phyloP scores from a whole-genome alignment of 2,329 filamentous ascomycete genomes.

The Aspergillus sclerotialis region DNA sequence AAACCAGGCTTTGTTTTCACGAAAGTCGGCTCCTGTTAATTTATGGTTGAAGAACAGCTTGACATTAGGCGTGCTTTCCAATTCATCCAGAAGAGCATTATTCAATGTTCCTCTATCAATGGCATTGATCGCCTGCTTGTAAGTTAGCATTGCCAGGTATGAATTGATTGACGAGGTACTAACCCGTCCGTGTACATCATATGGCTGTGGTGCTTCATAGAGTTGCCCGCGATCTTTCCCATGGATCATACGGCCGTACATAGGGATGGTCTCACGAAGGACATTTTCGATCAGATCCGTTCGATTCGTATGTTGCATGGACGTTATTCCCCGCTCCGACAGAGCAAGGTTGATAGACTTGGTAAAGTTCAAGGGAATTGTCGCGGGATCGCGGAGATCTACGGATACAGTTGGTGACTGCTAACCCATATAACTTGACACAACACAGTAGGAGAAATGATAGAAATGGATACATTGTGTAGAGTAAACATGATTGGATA shows the following conservation, averaged over 20 bases:
- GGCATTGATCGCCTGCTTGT: constrained; percentile 66
- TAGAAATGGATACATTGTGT: background rate
- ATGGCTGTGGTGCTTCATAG: constrained; percentile 74
- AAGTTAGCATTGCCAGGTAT: constrained; percentile 6
- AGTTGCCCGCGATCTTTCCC: constrained; percentile 59
- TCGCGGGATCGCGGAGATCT: constrained; percentile 83
- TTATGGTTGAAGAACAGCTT: constrained; percentile 91
- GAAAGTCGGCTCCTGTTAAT: constrained; percentile 82
- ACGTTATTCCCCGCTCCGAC: constrained; percentile 87
- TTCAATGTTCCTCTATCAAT: constrained; percentile 82
- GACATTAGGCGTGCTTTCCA: constrained; percentile 81
- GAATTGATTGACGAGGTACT: constrained; percentile 21
- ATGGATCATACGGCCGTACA: constrained; percentile 97
- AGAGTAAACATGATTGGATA: background rate
- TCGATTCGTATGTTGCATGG: constrained; percentile 65
- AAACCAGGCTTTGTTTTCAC: constrained; percentile 75
- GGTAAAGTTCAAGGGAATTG: constrained; percentile 85
- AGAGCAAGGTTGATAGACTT: constrained; percentile 97
- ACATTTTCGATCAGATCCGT: constrained; percentile 65
- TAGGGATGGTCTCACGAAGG: constrained; percentile 73
- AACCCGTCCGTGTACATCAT: constrained; percentile 83
- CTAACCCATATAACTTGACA: constrained; percentile 2
- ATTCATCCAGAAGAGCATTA: constrained; percentile 70
- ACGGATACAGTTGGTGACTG: constrained; percentile 4
- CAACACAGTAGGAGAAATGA: too few species aligned